Evolutionary conservation across 2,329 filamentous ascomycete genomes (phyloP).

Genomic region (Mollisia scopiformis): DNA sequence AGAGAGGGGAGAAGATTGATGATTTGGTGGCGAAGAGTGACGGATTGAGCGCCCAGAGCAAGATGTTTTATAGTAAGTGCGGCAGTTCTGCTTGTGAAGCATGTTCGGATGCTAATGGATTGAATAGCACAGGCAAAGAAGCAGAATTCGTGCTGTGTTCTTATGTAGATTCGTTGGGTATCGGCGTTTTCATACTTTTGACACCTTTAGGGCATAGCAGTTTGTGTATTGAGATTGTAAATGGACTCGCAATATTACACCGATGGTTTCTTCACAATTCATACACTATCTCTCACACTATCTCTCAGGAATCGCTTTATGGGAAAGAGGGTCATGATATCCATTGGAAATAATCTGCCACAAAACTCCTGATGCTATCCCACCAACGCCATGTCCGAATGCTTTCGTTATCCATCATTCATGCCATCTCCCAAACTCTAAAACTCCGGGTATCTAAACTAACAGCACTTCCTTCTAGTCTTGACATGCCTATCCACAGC

Average conservation of each 20-base stretch:
- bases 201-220: conserved; percentile 24
- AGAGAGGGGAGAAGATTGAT: conserved; percentile 96
- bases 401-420: conserved; percentile 3
- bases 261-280: background rate
- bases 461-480: conserved; percentile 36
- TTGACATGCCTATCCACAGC: conserved; percentile 30
- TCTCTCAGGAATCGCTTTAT: background rate
- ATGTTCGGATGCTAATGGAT: background rate
- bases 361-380: conserved; percentile 23
- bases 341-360: conserved; percentile 6
- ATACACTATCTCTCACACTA: too few relatives aligned
- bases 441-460: conserved; percentile 25
- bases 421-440: conserved; percentile 25
- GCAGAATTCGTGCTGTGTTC: conserved; percentile 75
- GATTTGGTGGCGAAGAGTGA: conserved; percentile 92
- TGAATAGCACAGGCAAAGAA: conserved; percentile 69
- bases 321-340: conserved; percentile 8
- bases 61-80: conserved; percentile 89
- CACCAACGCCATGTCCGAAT: background rate
- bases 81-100: background rate
- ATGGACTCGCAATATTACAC: conserved; percentile 13
- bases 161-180: conserved; percentile 57
- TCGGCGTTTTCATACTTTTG: conserved; percentile 27
- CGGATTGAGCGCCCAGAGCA: conserved; percentile 86
- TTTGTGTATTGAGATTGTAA: conserved; percentile 22